These are phyloP conservation scores for Ormosia emarginata DNA, from an alignment of 306 rosid species.

Conservation along the genomic window DNA sequence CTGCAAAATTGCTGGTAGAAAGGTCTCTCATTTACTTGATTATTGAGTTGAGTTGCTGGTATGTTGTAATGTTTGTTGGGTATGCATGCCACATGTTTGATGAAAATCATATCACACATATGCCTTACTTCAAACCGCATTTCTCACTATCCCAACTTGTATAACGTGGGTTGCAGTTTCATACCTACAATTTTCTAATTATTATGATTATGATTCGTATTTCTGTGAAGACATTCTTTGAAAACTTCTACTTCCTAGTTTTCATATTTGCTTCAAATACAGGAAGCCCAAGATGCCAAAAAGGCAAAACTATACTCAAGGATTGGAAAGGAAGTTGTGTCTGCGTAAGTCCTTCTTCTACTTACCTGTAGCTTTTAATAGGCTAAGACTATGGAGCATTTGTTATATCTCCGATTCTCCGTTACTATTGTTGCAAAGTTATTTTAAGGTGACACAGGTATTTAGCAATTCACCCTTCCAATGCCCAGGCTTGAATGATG, in stretches of 20 bases:
- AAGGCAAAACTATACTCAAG: slow-evolving; percentile 73
- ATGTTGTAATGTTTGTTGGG: not conserved
- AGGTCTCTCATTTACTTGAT: slow-evolving; percentile 36
- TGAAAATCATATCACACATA: slow-evolving; percentile 16
- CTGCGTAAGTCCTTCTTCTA: slow-evolving; percentile 64
- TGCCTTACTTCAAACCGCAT: not conserved
- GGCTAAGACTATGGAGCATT: not conserved
- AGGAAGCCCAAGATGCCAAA: slow-evolving; percentile 77
- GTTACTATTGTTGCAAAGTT: not conserved
- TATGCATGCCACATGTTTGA: slow-evolving; percentile 45
- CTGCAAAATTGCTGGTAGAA: slow-evolving; percentile 89
- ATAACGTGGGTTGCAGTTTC: not conserved
- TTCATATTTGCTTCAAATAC: slow-evolving; percentile 18
- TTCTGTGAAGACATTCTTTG: not conserved
- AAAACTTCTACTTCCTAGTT: not conserved
- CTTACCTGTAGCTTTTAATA: not conserved
- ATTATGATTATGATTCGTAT: not conserved
- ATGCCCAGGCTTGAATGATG: not conserved
- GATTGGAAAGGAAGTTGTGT: slow-evolving; percentile 90
- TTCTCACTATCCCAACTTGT: not conserved
- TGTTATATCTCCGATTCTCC: not conserved
- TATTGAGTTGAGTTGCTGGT: too few species aligned
- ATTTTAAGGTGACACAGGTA: not conserved
- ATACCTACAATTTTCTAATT: not conserved
- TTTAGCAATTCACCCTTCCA: not conserved